Conservation (phyloP, 164 flowering plant genomes). For the Buxus sempervirens region DNA sequence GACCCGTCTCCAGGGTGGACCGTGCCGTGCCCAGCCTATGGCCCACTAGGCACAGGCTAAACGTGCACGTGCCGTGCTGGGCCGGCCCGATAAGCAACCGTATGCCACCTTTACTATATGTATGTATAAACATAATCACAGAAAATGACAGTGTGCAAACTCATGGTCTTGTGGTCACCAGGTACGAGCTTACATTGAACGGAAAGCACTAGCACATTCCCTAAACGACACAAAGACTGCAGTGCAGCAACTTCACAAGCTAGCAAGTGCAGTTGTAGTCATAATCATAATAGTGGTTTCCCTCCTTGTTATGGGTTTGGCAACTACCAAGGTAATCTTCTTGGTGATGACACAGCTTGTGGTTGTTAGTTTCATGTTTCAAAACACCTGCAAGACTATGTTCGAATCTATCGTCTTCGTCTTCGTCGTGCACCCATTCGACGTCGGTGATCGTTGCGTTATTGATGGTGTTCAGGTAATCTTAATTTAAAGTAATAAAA, state of each 20-base stretch:
- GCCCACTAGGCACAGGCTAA: no score
- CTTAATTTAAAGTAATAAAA: no score
- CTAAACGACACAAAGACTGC: slow-evolving; percentile 66
- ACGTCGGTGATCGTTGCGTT: slow-evolving; percentile 60
- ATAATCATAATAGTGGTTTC: slow-evolving; percentile 33
- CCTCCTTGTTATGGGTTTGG: slow-evolving; percentile 44
- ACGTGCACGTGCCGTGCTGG: no score
- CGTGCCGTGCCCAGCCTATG: no score
- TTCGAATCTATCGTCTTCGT: slow-evolving; percentile 59
- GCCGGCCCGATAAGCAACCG: no score
- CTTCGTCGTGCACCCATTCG: slow-evolving; percentile 64
- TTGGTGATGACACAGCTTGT: slow-evolving; percentile 42
- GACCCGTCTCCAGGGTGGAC: no score
- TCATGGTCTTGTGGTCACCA: no score
- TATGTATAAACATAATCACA: no score
- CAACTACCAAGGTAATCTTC: slow-evolving; percentile 41
- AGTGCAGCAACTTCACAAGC: slow-evolving; percentile 48
- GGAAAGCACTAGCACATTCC: slow-evolving; percentile 47
- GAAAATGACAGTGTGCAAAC: no score
- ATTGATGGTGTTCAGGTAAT: slow-evolving; percentile 56
- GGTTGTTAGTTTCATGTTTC: slow-evolving; percentile 41
- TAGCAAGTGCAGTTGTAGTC: slow-evolving; percentile 33
- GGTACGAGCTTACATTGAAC: slow-evolving; percentile 46
- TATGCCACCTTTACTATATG: no score
- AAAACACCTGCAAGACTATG: slow-evolving; percentile 46